Conservation (phyloP, 768 basidiomycete species). For the Rhizopogon vesiculosus region DNA sequence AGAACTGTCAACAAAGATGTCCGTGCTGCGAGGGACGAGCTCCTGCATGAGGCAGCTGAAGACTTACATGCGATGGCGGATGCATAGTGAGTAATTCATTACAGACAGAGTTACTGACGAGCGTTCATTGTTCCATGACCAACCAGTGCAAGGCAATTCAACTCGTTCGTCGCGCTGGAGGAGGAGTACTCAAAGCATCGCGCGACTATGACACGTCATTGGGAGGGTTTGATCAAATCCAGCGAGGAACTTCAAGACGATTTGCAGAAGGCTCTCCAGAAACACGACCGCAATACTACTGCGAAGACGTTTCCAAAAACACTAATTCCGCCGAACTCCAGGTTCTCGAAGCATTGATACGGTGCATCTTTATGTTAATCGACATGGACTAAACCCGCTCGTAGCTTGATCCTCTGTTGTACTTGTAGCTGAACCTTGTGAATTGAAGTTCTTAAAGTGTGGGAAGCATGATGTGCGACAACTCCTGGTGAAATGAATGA, state of each 20-base stretch:
- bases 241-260: slow-evolving; percentile 31
- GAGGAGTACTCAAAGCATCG: slow-evolving; percentile 44
- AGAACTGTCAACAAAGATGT: slow-evolving; percentile 43
- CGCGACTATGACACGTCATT: slow-evolving; percentile 32
- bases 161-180: slow-evolving; percentile 50
- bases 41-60: slow-evolving; percentile 41
- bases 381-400: background rate
- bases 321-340: slow-evolving; percentile 29
- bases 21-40: slow-evolving; percentile 36
- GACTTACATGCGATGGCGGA: slow-evolving; percentile 39
- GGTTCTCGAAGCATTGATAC: background rate
- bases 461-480: too few relatives aligned
- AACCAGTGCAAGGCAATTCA: slow-evolving; percentile 46
- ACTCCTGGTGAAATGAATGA: too few relatives aligned
- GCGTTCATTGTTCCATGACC: background rate
- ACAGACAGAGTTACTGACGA: background rate
- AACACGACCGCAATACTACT: slow-evolving; percentile 44
- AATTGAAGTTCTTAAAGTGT: background rate
- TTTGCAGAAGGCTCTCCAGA: slow-evolving; percentile 36
- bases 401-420: background rate
- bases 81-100: slow-evolving; percentile 17
- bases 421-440: background rate
- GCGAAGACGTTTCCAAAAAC: slow-evolving; percentile 46
- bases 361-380: background rate
- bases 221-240: slow-evolving; percentile 39